Evolutionary conservation across 331 rosid genomes (phyloP), one percentile per base, ranked within the genome.

Genomic region (Cydonia oblonga): DNA sequence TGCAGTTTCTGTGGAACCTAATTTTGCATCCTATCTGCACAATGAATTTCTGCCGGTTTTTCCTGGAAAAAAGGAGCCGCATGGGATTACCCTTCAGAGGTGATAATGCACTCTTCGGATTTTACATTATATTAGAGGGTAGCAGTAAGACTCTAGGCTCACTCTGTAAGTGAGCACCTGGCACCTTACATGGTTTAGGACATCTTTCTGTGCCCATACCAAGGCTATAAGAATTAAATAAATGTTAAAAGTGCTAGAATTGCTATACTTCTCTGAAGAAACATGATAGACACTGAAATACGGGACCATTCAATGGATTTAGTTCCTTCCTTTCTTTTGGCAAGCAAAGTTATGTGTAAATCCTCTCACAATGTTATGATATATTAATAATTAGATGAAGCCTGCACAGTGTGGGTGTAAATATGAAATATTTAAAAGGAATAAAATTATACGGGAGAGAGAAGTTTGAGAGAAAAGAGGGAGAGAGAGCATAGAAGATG

Each of bases 1-100:
- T 72, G 96, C 99, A 8, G 96, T 95, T 63, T 86, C 99, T n/a
- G 66, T 95, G 81, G 99, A 95, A 66, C 99, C 99, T 4, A 83
- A 84, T 72, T 95, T 95, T 85, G 84, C 96, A 20, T 84, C 84
- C 76, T 95, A 95, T 81, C 88, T 95, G 76, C 85, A 88, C 75
- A 87, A 84, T 58, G 96, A 95, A 67, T 90, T 84, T 78, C 85
- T 95, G 59, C 84, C 96, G 1, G 79, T 76, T 76, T 80, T 77
- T 81, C 89, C 92, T 46, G 86, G 80, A 61, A 90, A 87, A 69
- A 91, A 84, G 79, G 97, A 88, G 80, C 86, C 81, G 59, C 86
- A 78, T 44, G 93, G 96, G 74, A 86, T 91, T 71, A 63, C 85
- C 69, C 82, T 95, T 63, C 87, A 84, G 67, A 91, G 97, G 99